Evolutionary conservation across 225 moss, liverwort and hornwort genomes (phyloP).

Genomic region (Lunularia cruciata): DNA sequence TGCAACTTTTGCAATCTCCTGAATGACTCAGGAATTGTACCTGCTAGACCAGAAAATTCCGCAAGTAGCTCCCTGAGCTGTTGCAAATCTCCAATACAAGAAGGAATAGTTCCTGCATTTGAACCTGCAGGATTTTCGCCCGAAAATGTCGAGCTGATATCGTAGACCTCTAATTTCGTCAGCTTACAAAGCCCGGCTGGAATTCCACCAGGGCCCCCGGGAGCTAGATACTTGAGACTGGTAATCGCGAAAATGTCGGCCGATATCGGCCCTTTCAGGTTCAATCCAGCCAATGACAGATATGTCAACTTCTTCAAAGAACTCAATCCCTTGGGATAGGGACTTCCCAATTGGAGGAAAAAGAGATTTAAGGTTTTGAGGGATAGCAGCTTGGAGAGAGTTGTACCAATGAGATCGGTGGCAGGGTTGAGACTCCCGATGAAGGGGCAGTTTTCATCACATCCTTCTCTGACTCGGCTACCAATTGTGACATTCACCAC

Average conservation of each 20-base stretch:
- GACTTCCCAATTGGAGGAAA: not conserved
- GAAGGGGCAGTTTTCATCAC: constrained; percentile 27
- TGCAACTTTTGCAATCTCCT: constrained; percentile 19
- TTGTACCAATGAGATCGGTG: constrained; percentile 16
- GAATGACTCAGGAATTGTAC: constrained; percentile 30
- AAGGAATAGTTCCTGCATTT: constrained; percentile 25
- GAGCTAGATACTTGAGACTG: constrained; percentile 2
- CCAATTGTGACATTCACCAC: constrained; percentile 12
- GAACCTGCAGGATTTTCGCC: not conserved
- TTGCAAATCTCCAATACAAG: constrained; percentile 33
- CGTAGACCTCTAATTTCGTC: constrained; percentile 5
- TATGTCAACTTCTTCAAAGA: constrained; percentile 6
- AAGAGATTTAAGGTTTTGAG: constrained; percentile 20
- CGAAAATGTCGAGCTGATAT: not conserved
- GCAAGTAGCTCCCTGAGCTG: constrained; percentile 2
- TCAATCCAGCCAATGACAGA: not conserved
- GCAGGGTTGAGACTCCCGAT: not conserved
- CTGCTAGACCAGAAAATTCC: constrained; percentile 6
- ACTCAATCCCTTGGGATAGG: constrained; percentile 20
- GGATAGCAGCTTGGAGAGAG: constrained; percentile 18
- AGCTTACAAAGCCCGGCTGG: constrained; percentile 12
- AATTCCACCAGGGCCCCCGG: constrained; percentile 10
- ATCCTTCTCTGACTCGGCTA: not conserved
- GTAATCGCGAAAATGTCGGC: constrained; percentile 9
- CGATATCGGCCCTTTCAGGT: constrained; percentile 7